Percentiles rank a stretch among this genome's conserved stretches.
These are phyloP conservation scores for Volvariella surrecta DNA, from an alignment of 1,284 basidiomycete species.

Conservation along the genomic window DNA sequence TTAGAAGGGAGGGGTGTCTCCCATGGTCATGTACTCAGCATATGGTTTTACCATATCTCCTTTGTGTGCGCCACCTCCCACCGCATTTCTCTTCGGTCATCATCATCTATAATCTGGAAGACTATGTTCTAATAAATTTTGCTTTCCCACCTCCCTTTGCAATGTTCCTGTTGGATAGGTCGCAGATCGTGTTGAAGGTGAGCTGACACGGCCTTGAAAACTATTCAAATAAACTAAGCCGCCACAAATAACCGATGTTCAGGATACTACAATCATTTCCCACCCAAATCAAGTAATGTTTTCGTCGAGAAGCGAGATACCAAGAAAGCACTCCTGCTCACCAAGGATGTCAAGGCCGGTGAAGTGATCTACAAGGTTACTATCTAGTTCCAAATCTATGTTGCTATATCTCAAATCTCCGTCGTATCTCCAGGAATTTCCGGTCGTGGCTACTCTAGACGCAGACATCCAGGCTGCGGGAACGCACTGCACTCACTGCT, in stretches of 20 bases:
- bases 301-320: conserved; percentile 39
- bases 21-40: neutral
- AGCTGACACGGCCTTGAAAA: conserved; percentile 29
- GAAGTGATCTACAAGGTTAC: conserved; percentile 68
- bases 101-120: conserved; percentile 11
- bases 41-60: conserved; percentile 3
- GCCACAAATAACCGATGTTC: conserved; percentile 12
- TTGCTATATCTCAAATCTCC: conserved; percentile 8
- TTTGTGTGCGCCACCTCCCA: conserved; percentile 12
- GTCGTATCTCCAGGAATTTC: conserved; percentile 46
- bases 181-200: conserved; percentile 65
- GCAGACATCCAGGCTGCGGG: conserved; percentile 57
- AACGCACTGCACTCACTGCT: conserved; percentile 63
- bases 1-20: neutral
- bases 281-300: conserved; percentile 61
- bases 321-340: conserved; percentile 51
- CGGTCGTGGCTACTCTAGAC: conserved; percentile 62
- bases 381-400: neutral
- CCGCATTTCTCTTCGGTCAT: conserved; percentile 15
- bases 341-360: conserved; percentile 58
- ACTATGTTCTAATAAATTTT: conserved; percentile 61
- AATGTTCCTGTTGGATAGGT: conserved; percentile 42
- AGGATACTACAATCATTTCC: conserved; percentile 74
- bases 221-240: conserved; percentile 9
- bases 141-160: conserved; percentile 17